These are phyloP conservation scores for Trypanosoma conorhini DNA, from an alignment of 208 protist species.

Conservation along the genomic window DNA sequence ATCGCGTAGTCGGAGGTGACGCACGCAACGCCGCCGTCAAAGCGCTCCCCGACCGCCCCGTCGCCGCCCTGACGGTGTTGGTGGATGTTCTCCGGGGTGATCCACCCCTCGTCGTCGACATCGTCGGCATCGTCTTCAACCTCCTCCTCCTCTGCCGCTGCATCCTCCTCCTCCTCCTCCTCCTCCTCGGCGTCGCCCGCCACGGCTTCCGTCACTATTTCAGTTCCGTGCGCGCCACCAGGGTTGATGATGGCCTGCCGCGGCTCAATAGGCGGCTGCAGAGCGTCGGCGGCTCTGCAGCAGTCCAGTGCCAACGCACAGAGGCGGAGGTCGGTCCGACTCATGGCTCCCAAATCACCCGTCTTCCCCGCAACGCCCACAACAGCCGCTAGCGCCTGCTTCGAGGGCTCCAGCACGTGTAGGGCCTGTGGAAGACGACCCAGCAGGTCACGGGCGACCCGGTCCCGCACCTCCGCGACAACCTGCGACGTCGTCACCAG, in stretches of 20 bases:
- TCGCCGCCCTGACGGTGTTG: conserved; percentile 10
- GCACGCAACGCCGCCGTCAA: conserved; percentile 84
- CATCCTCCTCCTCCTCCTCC: conserved; percentile 10
- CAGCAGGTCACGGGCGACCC: conserved; percentile 64
- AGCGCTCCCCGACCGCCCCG: conserved; percentile 33
- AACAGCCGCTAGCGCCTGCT: conserved; percentile 58
- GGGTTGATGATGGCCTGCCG: conserved; percentile 60
- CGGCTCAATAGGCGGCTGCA: conserved; percentile 59
- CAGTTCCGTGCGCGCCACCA: conserved; percentile 1
- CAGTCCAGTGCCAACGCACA: conserved; percentile 86
- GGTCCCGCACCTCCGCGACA: conserved; percentile 79
- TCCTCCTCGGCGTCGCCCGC: conserved; percentile 12
- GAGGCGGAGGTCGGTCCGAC: conserved; percentile 88
- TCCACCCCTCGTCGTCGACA: conserved; percentile 88
- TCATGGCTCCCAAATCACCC: conserved; percentile 91
- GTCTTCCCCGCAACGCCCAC: conserved; percentile 77
- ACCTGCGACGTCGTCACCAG: conserved; percentile 89
- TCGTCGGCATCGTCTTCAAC: conserved; percentile 25
- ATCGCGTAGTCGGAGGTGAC: conserved; percentile 96
- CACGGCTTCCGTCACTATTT: conserved; percentile 33
- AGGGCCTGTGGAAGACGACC: conserved; percentile 66
- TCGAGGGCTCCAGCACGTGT: conserved; percentile 68
- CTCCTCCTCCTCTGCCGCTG: conserved; percentile 4
- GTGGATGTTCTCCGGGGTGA: conserved; percentile 92
- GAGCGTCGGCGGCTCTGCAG: conserved; percentile 43